Evolutionary conservation across 2,329 filamentous ascomycete species (phyloP), one percentile per base, ranked within the genome.

Genomic region (Pseudogymnoascus sp.): DNA sequence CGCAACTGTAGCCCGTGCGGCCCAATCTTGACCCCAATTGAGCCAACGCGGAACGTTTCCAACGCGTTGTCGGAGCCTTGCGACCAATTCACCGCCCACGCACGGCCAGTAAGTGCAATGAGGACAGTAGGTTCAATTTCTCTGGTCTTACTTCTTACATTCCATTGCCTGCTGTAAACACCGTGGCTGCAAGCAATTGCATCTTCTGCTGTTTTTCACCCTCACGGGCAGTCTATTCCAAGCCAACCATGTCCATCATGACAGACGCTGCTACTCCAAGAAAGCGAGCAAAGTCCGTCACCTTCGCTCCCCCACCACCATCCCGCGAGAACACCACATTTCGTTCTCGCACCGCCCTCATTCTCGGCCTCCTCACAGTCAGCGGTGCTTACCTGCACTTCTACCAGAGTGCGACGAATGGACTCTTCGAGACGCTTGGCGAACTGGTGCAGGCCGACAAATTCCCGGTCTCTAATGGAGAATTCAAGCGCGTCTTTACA

Each of bases 401-500:
- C 28, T 53, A 53, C 28, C 47, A 53, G 15, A 53, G 47, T 53
- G 28, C n/a, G 9, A 18, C 18, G 2, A 53, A 53, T 35, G 47
- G 47, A 15, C 47, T 53, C 28, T 53, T 53, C 15, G 28, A 35
- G 3, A 20, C 47, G 30, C 28, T 53, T 12, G 47, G 47, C 9
- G 47, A 53, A 20, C 4, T 53, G 15, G 28, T 53, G 47, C n/a
- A 33, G 11, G 47, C n/a, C 28, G 47, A 53, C 6, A 53, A n/a
- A 9, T 53, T 53, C 28, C 28, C 47, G 9, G 28, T 7, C 47
- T 53, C 47, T 11, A 33, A 53, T 18, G 47, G 28, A 15, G 28
- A 53, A 53, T 53, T 53, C 28, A 53, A 53, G 28, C 47, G 47
- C 3, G 47, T 20, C 64, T 67, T 58, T 18, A 58, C 57, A 9